Evolutionary conservation across 129 eudicot species (phyloP), one percentile per base, ranked within the genome.

Genomic region (Kitagawia praeruptora): DNA sequence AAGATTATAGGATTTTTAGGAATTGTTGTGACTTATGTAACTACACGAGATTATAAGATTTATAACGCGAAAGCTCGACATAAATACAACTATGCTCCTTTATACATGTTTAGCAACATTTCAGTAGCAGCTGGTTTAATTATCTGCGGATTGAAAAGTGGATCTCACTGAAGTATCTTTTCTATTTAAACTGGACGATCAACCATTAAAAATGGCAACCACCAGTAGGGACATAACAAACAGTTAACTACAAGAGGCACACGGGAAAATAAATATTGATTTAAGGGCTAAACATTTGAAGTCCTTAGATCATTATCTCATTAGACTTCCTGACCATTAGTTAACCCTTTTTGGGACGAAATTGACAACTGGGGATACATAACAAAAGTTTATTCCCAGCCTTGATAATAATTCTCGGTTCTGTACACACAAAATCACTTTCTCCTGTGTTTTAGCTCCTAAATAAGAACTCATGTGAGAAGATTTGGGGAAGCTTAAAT

Each of bases 201-300:
- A 31, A 14, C 79, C 49, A 75, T 75, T 41, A 79, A 83, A n/a
- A 45, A 45, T 27, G 53, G 39, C 72, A 82, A 70, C 81, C 73
- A 82, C 81, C 67, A 51, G 2, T 34, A 63, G 74, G 77, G 70
- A 73, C 77, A 38, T 13, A 67, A 80, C 9, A 18, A 21, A 40
- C 67, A 53, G 51, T 56, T 56, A 23, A 71, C 48, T 34, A 8
- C 45, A 54, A 63, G 44, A 54, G 71, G 72, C 51, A 31, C 82
- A 71, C 74, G 78, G 77, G 15, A 73, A 4, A n/a, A 8, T 8
- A 51, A 51, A 56, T 56, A 56, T n/a, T 56, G 66, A 56, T 56
- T 56, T 8, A 56, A 56, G 31, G n/a, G 31, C 31, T 56, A 56
- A 58, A 58, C 67, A 58, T 58, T n/a, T 58, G 34, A 58, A 58